Percentiles rank a stretch among this genome's conserved stretches.
Evolutionary conservation across 305 asterid species (phyloP).

Genomic region (Fraxinus dipetala): DNA sequence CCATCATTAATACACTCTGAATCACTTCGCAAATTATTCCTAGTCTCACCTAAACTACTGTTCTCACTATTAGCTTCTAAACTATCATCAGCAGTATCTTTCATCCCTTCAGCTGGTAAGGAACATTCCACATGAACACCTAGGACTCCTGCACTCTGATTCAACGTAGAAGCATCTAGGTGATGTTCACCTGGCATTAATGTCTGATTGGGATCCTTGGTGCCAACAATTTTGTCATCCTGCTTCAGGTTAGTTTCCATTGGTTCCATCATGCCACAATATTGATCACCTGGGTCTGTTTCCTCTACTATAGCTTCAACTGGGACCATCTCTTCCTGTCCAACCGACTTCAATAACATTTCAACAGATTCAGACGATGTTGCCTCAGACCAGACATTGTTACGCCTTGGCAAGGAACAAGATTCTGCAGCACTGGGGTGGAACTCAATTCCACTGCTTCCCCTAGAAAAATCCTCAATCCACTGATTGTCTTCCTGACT

Average conservation of each 20-base stretch:
- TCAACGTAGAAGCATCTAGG: conserved; percentile 33
- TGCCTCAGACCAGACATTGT: conserved; percentile 99
- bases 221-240: conserved; percentile 39
- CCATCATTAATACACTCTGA: conserved; percentile 30
- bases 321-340: conserved; percentile 82
- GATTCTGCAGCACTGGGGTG: conserved; percentile 78
- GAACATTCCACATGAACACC: conserved; percentile 27
- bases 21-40: conserved; percentile 30
- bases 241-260: conserved; percentile 40
- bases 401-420: conserved; percentile 87
- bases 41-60: conserved; percentile 29
- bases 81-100: conserved; percentile 31
- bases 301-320: conserved; percentile 54
- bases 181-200: conserved; percentile 39
- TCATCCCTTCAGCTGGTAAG: conserved; percentile 35
- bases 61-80: conserved; percentile 34
- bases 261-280: conserved; percentile 40
- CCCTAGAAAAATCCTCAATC: conserved; percentile 96
- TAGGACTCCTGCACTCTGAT: conserved; percentile 39
- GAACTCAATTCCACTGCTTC: conserved; percentile 74
- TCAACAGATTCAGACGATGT: conserved; percentile 99
- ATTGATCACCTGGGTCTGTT: conserved; percentile 54
- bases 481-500: conserved; percentile 95
- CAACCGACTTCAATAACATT: conserved; percentile 89
- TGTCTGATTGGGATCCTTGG: conserved; percentile 30